phyloP scores from a whole-genome alignment of 2,329 filamentous ascomycete species.

The Diatrype stigma region DNA sequence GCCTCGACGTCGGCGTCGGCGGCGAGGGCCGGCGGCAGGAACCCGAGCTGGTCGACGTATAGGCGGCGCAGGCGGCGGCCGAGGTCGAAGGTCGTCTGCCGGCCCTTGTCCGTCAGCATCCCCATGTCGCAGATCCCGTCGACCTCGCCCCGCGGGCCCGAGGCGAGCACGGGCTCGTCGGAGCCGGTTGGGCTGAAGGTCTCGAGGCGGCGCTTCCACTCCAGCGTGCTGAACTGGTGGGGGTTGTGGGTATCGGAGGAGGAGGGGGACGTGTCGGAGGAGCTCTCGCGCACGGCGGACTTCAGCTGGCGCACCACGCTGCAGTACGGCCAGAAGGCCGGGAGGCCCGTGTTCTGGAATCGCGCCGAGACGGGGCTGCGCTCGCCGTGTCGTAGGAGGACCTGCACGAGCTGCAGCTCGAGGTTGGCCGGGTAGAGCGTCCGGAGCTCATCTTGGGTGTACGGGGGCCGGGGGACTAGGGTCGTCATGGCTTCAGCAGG shows the following conservation, averaged over 20 bases:
- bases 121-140: conserved; percentile 78
- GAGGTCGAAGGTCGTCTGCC: conserved; percentile 66
- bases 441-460: conserved; percentile 74
- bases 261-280: too few relatives aligned
- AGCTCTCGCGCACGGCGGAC: conserved; percentile 43
- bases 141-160: conserved; percentile 64
- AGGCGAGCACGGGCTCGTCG: conserved; percentile 66
- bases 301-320: conserved; percentile 67
- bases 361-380: conserved; percentile 83
- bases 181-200: conserved; percentile 69
- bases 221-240: conserved; percentile 39
- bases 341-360: conserved; percentile 73
- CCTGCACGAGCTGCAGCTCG: conserved; percentile 83
- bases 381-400: conserved; percentile 75
- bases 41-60: conserved; percentile 71
- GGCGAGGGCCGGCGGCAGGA: conserved; percentile 57
- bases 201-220: conserved; percentile 73
- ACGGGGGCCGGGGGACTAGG: conserved; percentile 68
- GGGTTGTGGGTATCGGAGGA: too few relatives aligned
- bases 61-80: conserved; percentile 65
- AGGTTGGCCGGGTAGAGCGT: conserved; percentile 76
- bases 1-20: conserved; percentile 45
- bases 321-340: conserved; percentile 85
- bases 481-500: conserved; percentile 62
- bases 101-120: conserved; percentile 71